phyloP scores from a whole-genome alignment of 805 yeast species.

The Saturnispora saitoi region DNA sequence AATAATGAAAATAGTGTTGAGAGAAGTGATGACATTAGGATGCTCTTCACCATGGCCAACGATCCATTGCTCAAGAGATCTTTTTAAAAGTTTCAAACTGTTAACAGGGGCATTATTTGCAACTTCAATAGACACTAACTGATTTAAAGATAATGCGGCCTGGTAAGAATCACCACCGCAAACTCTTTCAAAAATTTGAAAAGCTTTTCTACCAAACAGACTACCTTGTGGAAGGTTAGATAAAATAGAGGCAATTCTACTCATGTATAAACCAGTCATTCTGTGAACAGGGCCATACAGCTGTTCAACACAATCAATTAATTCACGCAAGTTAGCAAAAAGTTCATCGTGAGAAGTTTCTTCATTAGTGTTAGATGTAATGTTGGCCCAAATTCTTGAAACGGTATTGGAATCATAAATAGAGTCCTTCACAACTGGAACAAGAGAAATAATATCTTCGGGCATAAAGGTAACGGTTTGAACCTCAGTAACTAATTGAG shows the following conservation, averaged over 20 bases:
- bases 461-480: slow-evolving; percentile 39
- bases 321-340: slow-evolving; percentile 25
- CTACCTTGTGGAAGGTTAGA: slow-evolving; percentile 7
- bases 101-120: slow-evolving; percentile 49
- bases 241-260: slow-evolving; percentile 40
- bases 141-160: slow-evolving; percentile 60
- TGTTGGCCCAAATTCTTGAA: slow-evolving; percentile 57
- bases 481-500: slow-evolving; percentile 1
- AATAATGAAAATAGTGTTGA: slow-evolving; percentile 51
- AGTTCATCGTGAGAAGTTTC: slow-evolving; percentile 35
- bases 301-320: slow-evolving; percentile 63
- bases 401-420: slow-evolving; percentile 56
- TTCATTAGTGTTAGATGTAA: slow-evolving; percentile 30
- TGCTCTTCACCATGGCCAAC: slow-evolving; percentile 53
- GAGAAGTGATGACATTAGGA: slow-evolving; percentile 59
- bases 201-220: slow-evolving; percentile 53
- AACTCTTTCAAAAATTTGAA: slow-evolving; percentile 68
- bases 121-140: slow-evolving; percentile 66
- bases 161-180: slow-evolving; percentile 76
- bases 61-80: slow-evolving; percentile 53
- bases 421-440: slow-evolving; percentile 71
- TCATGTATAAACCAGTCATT: slow-evolving; percentile 65
- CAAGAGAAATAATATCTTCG: slow-evolving; percentile 58
- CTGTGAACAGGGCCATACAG: slow-evolving; percentile 75
- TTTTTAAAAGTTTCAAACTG: slow-evolving; percentile 52